phyloP scores from a whole-genome alignment of 192 early-diverging fungal species.

The Linnemannia elongata region DNA sequence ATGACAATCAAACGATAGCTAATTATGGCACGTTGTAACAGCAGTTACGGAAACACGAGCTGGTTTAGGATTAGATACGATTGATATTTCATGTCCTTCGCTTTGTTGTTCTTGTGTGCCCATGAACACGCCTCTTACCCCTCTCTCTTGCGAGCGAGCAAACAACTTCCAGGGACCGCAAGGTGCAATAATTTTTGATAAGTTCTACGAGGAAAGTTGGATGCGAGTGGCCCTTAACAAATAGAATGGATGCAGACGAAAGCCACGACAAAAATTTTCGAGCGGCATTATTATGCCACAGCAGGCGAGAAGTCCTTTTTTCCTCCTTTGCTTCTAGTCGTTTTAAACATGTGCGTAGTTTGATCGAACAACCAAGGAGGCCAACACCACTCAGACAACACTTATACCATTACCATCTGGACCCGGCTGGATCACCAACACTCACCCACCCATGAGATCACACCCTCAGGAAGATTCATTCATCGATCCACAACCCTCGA shows the following conservation, averaged over 20 bases:
- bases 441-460: background rate
- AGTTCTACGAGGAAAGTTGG: background rate
- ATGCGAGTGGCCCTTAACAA: constrained; percentile 23
- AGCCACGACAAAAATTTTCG: constrained; percentile 34
- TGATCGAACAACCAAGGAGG: background rate
- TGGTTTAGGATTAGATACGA: too few relatives aligned
- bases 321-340: constrained; percentile 51
- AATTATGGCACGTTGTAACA: too few relatives aligned
- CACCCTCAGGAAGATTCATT: constrained; percentile 15
- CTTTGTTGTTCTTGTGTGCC: too few relatives aligned
- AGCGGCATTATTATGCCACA: constrained; percentile 22
- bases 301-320: constrained; percentile 16
- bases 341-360: constrained; percentile 51
- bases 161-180: too few relatives aligned
- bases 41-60: too few relatives aligned
- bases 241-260: background rate
- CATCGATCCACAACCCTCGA: background rate
- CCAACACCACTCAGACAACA: background rate
- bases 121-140: too few relatives aligned
- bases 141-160: too few relatives aligned
- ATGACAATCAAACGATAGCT: too few relatives aligned
- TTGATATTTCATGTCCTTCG: too few relatives aligned
- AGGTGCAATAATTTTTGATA: background rate
- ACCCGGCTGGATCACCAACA: constrained; percentile 11
- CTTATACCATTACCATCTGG: background rate